Conservation (phyloP, 495 filamentous ascomycete species). For the Aspergillus saccharolyticus region DNA sequence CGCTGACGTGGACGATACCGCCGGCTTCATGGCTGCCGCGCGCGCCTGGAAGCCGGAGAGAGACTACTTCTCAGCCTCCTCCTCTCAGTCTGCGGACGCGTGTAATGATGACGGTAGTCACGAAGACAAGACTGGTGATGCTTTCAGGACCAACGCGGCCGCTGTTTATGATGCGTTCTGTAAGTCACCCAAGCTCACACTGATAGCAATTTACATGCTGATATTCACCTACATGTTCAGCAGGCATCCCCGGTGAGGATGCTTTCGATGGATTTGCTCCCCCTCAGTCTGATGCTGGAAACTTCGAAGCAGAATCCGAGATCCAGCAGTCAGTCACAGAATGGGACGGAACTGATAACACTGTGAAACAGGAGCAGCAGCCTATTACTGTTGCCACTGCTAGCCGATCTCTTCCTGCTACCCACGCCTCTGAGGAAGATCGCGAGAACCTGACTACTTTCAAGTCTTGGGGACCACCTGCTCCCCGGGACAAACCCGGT, state of each 20-base stretch:
- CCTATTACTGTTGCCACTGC: not conserved
- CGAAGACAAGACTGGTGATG: not conserved
- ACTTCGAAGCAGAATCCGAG: not conserved
- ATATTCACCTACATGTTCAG: not conserved
- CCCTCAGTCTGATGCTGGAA: not conserved
- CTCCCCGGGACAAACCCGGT: conserved; percentile 25
- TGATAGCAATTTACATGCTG: not conserved
- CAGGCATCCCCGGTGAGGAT: not conserved
- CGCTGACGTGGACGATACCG: conserved; percentile 23
- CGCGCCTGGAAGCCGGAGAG: conserved; percentile 12
- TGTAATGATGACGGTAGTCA: not conserved
- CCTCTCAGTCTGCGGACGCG: conserved; percentile 3
- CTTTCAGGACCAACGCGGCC: not conserved
- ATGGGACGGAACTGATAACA: not conserved
- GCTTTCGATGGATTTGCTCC: not conserved
- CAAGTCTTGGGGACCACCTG: conserved; percentile 24
- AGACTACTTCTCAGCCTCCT: conserved; percentile 1
- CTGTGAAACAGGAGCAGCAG: not conserved
- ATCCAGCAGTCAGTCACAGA: not conserved
- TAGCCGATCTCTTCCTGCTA: too few species aligned
- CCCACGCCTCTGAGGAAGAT: conserved; percentile 11
- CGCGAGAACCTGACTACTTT: conserved; percentile 24
- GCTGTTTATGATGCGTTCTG: not conserved
- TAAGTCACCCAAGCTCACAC: not conserved
- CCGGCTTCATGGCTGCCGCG: conserved; percentile 25